A percentile compares a stretch with the other conserved stretches of the same genome.
Conservation (phyloP, 73 alveolate genomes). For the Paramecium bursaria region DNA sequence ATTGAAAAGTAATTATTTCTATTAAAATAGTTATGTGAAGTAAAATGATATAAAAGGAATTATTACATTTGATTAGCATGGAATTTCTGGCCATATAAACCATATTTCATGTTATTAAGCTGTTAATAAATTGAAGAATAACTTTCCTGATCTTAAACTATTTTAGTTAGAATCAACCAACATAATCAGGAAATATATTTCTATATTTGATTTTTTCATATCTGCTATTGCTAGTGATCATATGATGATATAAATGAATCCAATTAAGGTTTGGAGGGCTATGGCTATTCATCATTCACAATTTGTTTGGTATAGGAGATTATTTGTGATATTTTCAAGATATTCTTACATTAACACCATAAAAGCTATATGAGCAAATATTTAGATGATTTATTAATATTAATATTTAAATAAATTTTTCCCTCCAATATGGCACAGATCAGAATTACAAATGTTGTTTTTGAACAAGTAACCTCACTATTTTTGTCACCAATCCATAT, state of each 20-base stretch:
- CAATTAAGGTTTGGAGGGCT: constrained; percentile 79
- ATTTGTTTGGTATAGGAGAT: constrained; percentile 93
- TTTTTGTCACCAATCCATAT: constrained; percentile 87
- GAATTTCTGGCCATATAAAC: constrained; percentile 94
- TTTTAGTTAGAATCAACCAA: constrained; percentile 78
- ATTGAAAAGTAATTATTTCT: constrained; percentile 57
- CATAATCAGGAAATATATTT: constrained; percentile 80
- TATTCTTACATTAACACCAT: constrained; percentile 76
- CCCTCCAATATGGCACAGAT: constrained; percentile 83
- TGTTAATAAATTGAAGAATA: constrained; percentile 6
- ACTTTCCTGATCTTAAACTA: constrained; percentile 36
- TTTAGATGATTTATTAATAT: neutral
- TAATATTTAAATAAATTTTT: no score
- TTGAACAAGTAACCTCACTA: constrained; percentile 83
- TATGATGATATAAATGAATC: constrained; percentile 62
- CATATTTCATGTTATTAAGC: constrained; percentile 88
- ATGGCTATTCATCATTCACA: constrained; percentile 87
- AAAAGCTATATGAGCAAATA: neutral
- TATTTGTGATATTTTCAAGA: constrained; percentile 86
- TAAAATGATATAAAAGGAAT: constrained; percentile 79
- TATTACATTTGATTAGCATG: constrained; percentile 91
- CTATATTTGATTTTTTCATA: constrained; percentile 77
- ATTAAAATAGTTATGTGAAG: constrained; percentile 24
- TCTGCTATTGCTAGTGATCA: constrained; percentile 59
- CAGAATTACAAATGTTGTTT: constrained; percentile 89